Conservation (phyloP, 2,329 filamentous ascomycete genomes). For the Colletotrichum salicis region DNA sequence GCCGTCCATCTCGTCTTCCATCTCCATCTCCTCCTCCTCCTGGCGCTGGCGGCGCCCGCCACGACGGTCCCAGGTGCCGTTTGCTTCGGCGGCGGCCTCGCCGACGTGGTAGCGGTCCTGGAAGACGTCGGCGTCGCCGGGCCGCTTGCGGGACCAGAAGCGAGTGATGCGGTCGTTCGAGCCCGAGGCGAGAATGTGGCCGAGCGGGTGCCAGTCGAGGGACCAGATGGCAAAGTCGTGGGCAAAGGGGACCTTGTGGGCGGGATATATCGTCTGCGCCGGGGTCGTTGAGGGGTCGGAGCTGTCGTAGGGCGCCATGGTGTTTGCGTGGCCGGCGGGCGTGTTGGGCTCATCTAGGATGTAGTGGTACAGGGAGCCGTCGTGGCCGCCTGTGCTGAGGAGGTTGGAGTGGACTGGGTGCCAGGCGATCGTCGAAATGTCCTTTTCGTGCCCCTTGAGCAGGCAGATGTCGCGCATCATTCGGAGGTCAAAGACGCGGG, state of each 20-base stretch:
- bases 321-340: constrained; percentile 76
- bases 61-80: constrained; percentile 91
- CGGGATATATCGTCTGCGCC: constrained; percentile 90
- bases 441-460: constrained; percentile 94
- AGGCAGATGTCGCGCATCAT: constrained; percentile 99
- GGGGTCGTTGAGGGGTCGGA: constrained; percentile 82
- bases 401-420: constrained; percentile 92
- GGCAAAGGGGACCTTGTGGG: constrained; percentile 85
- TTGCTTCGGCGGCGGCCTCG: constrained; percentile 89
- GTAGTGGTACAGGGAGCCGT: constrained; percentile 92
- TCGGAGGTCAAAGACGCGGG: constrained; percentile 91
- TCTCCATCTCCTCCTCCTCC: constrained; percentile 93
- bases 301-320: constrained; percentile 85
- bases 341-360: constrained; percentile 95
- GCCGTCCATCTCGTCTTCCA: constrained; percentile 92
- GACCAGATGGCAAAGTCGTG: constrained; percentile 98
- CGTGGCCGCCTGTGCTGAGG: constrained; percentile 88
- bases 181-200: constrained; percentile 93
- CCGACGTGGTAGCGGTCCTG: constrained; percentile 97
- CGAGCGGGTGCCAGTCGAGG: constrained; percentile 95
- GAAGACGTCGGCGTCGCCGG: constrained; percentile 85
- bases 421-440: constrained; percentile 92
- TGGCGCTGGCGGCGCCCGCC: constrained; percentile 81
- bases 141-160: constrained; percentile 93
- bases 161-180: constrained; percentile 97